phyloP scores from a whole-genome alignment of 2,329 filamentous ascomycete genomes.

The Colletotrichum coccodes region DNA sequence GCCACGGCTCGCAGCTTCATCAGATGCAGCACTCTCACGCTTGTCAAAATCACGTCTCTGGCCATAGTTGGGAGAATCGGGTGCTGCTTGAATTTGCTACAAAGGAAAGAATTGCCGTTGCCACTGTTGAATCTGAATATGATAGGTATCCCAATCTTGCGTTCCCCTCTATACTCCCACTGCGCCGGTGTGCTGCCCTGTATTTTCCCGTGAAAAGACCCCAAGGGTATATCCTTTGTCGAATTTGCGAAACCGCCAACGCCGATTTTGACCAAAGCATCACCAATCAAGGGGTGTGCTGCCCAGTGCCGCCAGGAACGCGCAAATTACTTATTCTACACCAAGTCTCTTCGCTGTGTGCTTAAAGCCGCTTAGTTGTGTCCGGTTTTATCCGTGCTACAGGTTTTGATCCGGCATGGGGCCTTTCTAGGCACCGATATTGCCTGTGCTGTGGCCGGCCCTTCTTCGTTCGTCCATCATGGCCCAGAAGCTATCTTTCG shows the following conservation, averaged over 20 bases:
- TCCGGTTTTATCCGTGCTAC: not conserved
- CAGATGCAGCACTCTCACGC: not conserved
- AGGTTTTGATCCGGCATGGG: not conserved
- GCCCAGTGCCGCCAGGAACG: not conserved
- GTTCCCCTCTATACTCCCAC: not conserved
- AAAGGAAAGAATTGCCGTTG: not conserved
- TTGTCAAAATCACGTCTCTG: not conserved
- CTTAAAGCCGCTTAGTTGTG: not conserved
- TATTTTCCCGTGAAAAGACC: conserved; percentile 2
- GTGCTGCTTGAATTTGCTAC: not conserved
- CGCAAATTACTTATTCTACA: not conserved
- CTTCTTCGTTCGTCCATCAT: not conserved
- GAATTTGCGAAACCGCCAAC: conserved; percentile 5
- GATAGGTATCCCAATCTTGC: not conserved
- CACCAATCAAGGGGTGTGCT: not conserved
- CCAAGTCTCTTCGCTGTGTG: not conserved
- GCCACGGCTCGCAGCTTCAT: not conserved
- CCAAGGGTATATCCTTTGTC: conserved; percentile 10
- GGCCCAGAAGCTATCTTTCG: not conserved
- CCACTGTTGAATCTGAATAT: not conserved
- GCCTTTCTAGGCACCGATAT: not conserved
- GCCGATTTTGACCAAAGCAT: not conserved
- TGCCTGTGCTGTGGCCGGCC: not conserved
- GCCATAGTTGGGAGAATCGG: not conserved
- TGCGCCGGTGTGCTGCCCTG: not conserved